Conservation (phyloP, 2,329 filamentous ascomycete genomes). For the Xylariaceae sp. region DNA sequence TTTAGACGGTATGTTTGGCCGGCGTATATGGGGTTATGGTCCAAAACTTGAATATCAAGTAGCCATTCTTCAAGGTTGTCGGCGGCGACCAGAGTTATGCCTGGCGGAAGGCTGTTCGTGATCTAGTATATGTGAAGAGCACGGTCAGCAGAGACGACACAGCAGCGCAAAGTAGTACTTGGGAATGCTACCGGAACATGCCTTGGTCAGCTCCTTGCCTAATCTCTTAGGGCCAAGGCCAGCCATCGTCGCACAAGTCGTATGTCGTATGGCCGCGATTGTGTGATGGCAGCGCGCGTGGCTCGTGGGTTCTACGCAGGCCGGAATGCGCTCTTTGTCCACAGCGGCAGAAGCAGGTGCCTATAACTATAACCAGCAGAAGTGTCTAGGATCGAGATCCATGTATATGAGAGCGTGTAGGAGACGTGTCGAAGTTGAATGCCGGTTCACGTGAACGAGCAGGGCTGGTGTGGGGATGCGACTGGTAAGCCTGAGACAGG, state of each 20-base stretch:
- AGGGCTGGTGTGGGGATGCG: conserved; percentile 3
- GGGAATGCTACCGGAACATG: conserved; percentile 27
- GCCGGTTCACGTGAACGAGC: conserved; percentile 9
- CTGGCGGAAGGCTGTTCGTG: conserved; percentile 54
- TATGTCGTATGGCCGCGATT: conserved; percentile 1
- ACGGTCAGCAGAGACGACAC: conserved; percentile 1
- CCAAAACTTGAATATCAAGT: conserved; percentile 86
- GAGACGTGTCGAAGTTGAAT: background rate
- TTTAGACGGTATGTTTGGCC: conserved; percentile 78
- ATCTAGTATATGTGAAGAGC: conserved; percentile 40
- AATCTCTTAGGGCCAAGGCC: conserved; percentile 54
- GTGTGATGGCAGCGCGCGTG: conserved; percentile 4
- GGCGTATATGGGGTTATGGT: conserved; percentile 82
- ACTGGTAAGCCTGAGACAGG: conserved; percentile 2
- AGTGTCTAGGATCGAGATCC: conserved; percentile 10
- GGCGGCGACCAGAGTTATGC: conserved; percentile 74
- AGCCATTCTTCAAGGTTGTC: conserved; percentile 87
- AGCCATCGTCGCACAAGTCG: conserved; percentile 30
- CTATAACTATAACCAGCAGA: conserved; percentile 14
- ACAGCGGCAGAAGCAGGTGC: conserved; percentile 4
- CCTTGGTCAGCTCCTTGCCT: conserved; percentile 57
- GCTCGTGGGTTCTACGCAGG: background rate
- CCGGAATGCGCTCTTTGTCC: conserved; percentile 1
- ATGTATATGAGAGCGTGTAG: conserved; percentile 8
- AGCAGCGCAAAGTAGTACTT: background rate